Base-by-base conservation (phyloP, 73 alveolate species). In the Paramecium tetraurelia region DNA sequence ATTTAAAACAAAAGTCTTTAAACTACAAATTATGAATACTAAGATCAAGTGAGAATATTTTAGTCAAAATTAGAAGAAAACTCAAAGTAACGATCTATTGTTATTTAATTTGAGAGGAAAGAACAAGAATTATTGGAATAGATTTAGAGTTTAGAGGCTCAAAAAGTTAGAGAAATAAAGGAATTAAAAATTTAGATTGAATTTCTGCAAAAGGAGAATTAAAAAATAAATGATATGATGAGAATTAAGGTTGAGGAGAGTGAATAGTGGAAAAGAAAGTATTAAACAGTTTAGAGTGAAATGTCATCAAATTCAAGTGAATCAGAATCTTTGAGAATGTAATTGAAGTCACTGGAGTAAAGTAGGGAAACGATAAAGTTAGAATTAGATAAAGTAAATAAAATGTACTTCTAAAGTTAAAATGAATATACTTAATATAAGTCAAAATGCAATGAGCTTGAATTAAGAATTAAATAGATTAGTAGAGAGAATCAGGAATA, bases 251-350 rank as follows among this genome's bases (percentile, higher is more conserved):
- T 21, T 3, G 87, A 75, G 6, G 87, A 75, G 46, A 35, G 58
- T 41, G 87, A 75, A 36, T 75, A 29, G 16, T 75, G 87, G 87
- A 75, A 75, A 41, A 75, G 87, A 75, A 75, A 75, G 20, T 75
- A 14, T 38, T 21, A n/a, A 20, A 14, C 38, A 36, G 20, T 38
- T 38, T 38, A 38, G 4, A 75, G 38, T 75, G 87, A 75, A 12
- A 20, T 16, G 3, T 75, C 87, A 4, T 1, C 68, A 35, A 38
- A 18, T 75, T 75, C 58, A 20, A 75, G 24, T 35, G 87, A 75
- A n/a, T 43, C 14, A 10, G 87, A 75, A 33, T 75, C 38, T 9
- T 75, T 38, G 7, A 75, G 46, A 20, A 21, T 75, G 38, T 18
- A 75, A 75, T 38, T 75, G 46, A 29, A 38, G 18, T 75, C 58